Evolutionary conservation across 83 land plant species (phyloP).

Genomic region (Thuja plicata): DNA sequence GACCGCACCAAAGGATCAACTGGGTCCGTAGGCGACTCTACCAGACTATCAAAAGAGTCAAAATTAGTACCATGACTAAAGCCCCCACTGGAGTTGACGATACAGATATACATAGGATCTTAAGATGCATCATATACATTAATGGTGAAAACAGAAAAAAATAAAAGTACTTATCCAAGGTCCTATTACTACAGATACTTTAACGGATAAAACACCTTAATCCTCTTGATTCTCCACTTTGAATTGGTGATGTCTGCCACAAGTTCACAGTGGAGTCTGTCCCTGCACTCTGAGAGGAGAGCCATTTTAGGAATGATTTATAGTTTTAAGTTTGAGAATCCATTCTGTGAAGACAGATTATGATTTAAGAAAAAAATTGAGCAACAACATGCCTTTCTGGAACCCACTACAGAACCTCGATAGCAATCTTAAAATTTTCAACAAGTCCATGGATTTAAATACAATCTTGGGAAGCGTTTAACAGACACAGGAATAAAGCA

Average conservation of each 20-base stretch:
- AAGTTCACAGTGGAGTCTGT: slow-evolving; percentile 95
- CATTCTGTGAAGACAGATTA: background rate
- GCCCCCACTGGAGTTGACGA: background rate
- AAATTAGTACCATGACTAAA: background rate
- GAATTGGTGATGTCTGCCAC: slow-evolving; percentile 57
- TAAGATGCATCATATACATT: background rate
- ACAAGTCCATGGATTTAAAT: background rate
- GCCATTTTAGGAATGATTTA: background rate
- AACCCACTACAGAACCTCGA: background rate
- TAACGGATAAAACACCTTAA: slow-evolving; percentile 37
- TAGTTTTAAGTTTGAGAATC: background rate
- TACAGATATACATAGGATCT: no score
- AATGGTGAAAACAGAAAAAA: background rate
- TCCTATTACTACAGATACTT: background rate
- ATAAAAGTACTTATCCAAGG: no score
- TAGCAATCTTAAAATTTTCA: background rate
- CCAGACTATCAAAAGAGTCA: slow-evolving; percentile 33
- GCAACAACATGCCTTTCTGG: background rate
- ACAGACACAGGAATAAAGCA: background rate
- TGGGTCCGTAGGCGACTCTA: slow-evolving; percentile 50
- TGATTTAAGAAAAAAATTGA: background rate
- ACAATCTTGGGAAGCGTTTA: background rate
- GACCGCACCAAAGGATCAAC: slow-evolving; percentile 73
- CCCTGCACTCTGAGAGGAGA: slow-evolving; percentile 77
- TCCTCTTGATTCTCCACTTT: slow-evolving; percentile 25